A percentile compares a stretch with the other conserved stretches of the same genome.
Conservation (phyloP, 306 rosid species). For the Quercus mongolica region DNA sequence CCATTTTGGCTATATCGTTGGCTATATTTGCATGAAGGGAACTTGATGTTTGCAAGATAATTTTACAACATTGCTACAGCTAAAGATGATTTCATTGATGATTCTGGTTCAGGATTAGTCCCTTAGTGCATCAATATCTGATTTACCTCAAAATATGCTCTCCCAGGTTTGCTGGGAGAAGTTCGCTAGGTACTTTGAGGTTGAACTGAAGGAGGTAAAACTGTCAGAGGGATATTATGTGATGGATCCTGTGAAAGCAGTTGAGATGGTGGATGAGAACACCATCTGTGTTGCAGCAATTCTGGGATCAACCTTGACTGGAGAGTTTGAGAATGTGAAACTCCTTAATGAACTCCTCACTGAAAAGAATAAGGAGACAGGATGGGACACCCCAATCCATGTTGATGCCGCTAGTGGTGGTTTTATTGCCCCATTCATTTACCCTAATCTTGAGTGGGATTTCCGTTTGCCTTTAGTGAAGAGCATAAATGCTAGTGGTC, state of each 20-base stretch:
- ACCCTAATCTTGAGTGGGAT: constrained; percentile 50
- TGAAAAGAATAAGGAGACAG: constrained; percentile 66
- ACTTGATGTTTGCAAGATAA: not conserved
- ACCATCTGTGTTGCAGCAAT: constrained; percentile 95
- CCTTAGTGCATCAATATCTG: not conserved
- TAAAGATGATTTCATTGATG: not conserved
- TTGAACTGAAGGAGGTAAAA: constrained; percentile 92
- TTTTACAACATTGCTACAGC: no score
- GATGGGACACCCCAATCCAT: constrained; percentile 61
- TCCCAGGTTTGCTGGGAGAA: constrained; percentile 94
- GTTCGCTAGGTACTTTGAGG: constrained; percentile 94
- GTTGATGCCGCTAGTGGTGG: constrained; percentile 63
- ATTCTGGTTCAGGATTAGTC: not conserved
- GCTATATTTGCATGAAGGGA: not conserved
- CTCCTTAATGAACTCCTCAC: constrained; percentile 66
- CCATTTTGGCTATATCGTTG: not conserved
- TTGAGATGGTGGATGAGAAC: constrained; percentile 90
- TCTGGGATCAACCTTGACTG: constrained; percentile 80
- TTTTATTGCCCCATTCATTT: constrained; percentile 48
- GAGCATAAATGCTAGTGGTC: constrained; percentile 57
- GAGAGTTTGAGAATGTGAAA: constrained; percentile 94
- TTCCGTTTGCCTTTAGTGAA: constrained; percentile 50
- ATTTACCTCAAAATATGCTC: constrained; percentile 2
- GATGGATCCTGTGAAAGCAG: constrained; percentile 88
- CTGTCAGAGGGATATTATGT: constrained; percentile 73